These are phyloP conservation scores for Remersonia thermophila DNA, from an alignment of 2,329 filamentous ascomycete genomes.

Conservation along the genomic window DNA sequence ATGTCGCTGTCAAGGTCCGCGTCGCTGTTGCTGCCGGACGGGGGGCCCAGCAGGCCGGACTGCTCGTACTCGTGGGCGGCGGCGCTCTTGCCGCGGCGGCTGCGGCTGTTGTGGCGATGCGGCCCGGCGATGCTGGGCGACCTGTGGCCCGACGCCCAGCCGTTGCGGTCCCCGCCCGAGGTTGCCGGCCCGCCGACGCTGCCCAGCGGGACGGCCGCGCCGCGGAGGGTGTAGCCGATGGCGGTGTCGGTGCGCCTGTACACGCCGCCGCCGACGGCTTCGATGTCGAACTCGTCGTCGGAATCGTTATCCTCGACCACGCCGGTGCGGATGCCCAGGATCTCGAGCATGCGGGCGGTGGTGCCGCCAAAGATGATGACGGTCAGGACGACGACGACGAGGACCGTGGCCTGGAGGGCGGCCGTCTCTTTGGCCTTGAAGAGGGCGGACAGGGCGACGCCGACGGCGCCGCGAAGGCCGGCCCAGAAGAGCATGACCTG, in stretches of 20 bases:
- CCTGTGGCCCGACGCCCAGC: constrained; percentile 42
- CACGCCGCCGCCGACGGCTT: constrained; percentile 61
- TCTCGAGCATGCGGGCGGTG: constrained; percentile 94
- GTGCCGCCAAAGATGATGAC: constrained; percentile 99
- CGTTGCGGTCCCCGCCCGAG: too few relatives aligned
- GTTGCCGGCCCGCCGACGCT: constrained; percentile 33
- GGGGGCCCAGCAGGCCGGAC: constrained; percentile 38
- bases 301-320: constrained; percentile 96
- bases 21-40: constrained; percentile 34
- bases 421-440: constrained; percentile 70
- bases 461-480: constrained; percentile 85
- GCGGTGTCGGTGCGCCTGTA: constrained; percentile 67
- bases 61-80: constrained; percentile 39
- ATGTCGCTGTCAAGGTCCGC: constrained; percentile 52
- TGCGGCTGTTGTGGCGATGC: constrained; percentile 34
- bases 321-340: constrained; percentile 88
- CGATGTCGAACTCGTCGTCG: constrained; percentile 97
- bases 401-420: constrained; percentile 82
- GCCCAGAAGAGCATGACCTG: constrained; percentile 99
- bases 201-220: constrained; percentile 44
- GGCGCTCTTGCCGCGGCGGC: constrained; percentile 36
- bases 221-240: constrained; percentile 57
- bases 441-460: constrained; percentile 84
- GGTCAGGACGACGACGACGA: constrained; percentile 92
- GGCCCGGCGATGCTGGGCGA: constrained; percentile 30